Evolutionary conservation across 352 stramenopile species (phyloP).

Genomic region (Phytophthora tubulina): DNA sequence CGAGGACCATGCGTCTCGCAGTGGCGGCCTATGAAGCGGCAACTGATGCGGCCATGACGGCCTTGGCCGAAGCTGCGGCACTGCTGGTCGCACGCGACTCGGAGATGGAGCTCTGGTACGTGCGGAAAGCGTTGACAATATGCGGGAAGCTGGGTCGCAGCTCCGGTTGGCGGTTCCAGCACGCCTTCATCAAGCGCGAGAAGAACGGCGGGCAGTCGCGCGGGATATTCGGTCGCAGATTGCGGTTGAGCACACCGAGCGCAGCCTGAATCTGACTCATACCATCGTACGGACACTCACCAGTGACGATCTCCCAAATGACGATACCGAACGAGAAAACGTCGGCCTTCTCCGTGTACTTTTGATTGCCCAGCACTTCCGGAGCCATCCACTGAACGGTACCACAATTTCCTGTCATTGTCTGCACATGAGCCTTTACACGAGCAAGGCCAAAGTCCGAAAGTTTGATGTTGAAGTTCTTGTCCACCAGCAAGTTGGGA

Average conservation of each 20-base stretch:
- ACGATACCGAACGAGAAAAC: slow-evolving; percentile 93
- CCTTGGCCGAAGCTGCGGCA: slow-evolving; percentile 48
- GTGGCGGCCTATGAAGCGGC: slow-evolving; percentile 41
- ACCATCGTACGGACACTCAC: slow-evolving; percentile 88
- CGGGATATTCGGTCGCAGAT: slow-evolving; percentile 71
- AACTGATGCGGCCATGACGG: slow-evolving; percentile 55
- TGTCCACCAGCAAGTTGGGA: slow-evolving; percentile 85
- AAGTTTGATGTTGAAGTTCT: slow-evolving; percentile 88
- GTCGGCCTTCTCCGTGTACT: slow-evolving; percentile 93
- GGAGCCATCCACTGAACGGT: slow-evolving; percentile 82
- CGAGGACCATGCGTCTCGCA: slow-evolving; percentile 7
- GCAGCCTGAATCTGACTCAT: slow-evolving; percentile 87
- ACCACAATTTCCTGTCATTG: slow-evolving; percentile 88
- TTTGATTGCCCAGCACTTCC: slow-evolving; percentile 84
- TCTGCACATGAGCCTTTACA: slow-evolving; percentile 86
- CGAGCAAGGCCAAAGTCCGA: slow-evolving; percentile 87
- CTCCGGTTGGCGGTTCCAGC: slow-evolving; percentile 77
- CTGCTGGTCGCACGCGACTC: slow-evolving; percentile 53
- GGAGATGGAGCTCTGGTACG: slow-evolving; percentile 61
- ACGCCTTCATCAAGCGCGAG: slow-evolving; percentile 76
- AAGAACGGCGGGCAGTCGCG: slow-evolving; percentile 75
- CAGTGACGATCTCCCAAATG: slow-evolving; percentile 92
- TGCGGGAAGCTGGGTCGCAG: slow-evolving; percentile 73
- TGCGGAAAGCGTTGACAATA: slow-evolving; percentile 75
- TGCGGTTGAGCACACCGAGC: slow-evolving; percentile 75